Conservation (phyloP, 305 asterid genomes). For the Solanum aculeatissimum region DNA sequence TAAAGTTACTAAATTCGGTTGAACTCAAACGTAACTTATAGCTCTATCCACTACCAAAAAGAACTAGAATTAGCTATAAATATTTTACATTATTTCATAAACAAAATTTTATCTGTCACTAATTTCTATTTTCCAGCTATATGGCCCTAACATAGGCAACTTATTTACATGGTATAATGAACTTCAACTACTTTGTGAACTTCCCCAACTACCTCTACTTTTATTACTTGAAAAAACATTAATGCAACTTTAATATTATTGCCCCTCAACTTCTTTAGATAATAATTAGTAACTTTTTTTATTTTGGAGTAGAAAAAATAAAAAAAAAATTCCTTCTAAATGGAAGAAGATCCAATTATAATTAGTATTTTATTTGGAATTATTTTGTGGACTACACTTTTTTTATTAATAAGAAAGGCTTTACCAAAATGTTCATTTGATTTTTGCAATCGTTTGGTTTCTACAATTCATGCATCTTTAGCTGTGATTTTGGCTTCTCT, state of each 20-base stretch:
- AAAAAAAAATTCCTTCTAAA: neutral
- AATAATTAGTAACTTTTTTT: neutral
- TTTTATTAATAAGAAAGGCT: conserved; percentile 22
- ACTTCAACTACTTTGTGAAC: neutral
- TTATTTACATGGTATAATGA: neutral
- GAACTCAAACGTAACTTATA: neutral
- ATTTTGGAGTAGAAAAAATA: neutral
- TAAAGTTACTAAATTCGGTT: neutral
- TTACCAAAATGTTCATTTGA: conserved; percentile 49
- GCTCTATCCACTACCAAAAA: neutral
- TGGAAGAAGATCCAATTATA: conserved; percentile 54
- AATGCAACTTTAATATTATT: neutral
- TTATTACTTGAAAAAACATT: neutral
- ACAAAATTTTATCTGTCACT: neutral
- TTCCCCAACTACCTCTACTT: neutral
- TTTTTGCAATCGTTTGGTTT: conserved; percentile 77
- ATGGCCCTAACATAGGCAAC: neutral
- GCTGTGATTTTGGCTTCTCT: conserved; percentile 52
- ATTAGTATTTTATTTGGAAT: conserved; percentile 27
- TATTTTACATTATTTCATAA: too few species aligned
- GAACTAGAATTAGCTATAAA: neutral
- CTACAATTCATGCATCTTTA: conserved; percentile 46
- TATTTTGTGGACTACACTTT: conserved; percentile 52
- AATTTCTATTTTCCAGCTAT: too few species aligned
- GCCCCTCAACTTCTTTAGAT: neutral